These are phyloP conservation scores for Mesotaenium endlicherianum DNA, from an alignment of 139 green algal genomes.

Conservation along the genomic window DNA sequence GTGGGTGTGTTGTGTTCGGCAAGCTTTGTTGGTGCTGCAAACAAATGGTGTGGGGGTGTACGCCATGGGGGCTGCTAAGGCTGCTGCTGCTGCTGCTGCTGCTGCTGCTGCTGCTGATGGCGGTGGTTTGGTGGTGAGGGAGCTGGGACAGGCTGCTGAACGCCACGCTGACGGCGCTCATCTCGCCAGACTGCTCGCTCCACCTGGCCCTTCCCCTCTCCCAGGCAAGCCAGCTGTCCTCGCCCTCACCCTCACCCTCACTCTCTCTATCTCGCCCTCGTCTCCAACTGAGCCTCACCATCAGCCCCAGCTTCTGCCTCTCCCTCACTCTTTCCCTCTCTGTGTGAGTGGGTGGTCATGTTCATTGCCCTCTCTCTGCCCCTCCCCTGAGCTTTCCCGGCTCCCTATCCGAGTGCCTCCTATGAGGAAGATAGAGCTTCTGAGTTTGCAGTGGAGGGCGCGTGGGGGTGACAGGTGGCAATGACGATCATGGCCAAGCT, in stretches of 20 bases:
- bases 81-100: too few relatives aligned
- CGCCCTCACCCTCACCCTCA: neutral
- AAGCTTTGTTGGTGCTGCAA: too few relatives aligned
- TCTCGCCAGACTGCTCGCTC: constrained; percentile 19
- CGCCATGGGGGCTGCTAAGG: too few relatives aligned
- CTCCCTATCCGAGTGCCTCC: too few relatives aligned
- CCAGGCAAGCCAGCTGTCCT: constrained; percentile 27
- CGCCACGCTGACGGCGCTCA: constrained; percentile 15
- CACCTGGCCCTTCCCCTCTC: constrained; percentile 29
- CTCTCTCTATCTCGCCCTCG: neutral
- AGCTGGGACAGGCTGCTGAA: constrained; percentile 40
- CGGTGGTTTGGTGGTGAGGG: too few relatives aligned
- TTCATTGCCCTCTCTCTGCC: neutral
- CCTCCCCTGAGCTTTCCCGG: neutral
- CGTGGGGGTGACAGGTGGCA: constrained; percentile 3
- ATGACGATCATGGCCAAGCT: constrained; percentile 35
- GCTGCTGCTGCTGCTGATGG: neutral
- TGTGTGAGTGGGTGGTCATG: neutral
- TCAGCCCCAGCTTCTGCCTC: neutral
- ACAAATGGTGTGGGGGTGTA: too few relatives aligned
- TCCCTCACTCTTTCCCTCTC: neutral
- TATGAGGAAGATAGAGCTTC: too few relatives aligned
- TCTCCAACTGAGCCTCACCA: neutral
- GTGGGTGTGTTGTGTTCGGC: too few relatives aligned
- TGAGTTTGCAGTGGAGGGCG: too few relatives aligned